These are phyloP conservation scores for Capsicum rhomboideum DNA, from an alignment of 257 asterid genomes.

Conservation along the genomic window DNA sequence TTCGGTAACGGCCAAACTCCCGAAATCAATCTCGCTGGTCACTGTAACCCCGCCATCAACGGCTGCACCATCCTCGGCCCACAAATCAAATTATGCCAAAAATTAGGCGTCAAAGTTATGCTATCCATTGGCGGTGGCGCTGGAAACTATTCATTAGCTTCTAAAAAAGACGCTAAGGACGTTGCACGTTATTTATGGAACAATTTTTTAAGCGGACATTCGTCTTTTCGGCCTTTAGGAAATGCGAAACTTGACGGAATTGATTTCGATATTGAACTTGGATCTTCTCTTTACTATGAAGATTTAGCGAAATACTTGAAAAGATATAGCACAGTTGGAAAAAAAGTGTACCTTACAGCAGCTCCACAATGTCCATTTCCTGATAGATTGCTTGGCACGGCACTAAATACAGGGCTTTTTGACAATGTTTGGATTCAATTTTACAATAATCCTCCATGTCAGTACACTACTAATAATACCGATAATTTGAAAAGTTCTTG, in stretches of 20 bases:
- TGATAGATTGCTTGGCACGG: constrained; percentile 20
- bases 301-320: constrained; percentile 6
- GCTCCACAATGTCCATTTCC: constrained; percentile 54
- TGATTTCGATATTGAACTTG: constrained; percentile 8
- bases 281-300: constrained; percentile 1
- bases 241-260: background rate
- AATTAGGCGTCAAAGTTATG: constrained; percentile 13
- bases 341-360: constrained; percentile 33
- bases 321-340: background rate
- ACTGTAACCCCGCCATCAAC: constrained; percentile 19
- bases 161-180: background rate
- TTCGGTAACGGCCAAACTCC: constrained; percentile 49
- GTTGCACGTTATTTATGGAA: constrained; percentile 4
- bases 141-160: constrained; percentile 2
- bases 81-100: constrained; percentile 16
- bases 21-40: constrained; percentile 52
- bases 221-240: constrained; percentile 5
- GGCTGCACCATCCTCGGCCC: constrained; percentile 12
- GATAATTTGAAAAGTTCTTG: constrained; percentile 25
- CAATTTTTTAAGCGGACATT: background rate
- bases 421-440: constrained; percentile 58
- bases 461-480: constrained; percentile 14
- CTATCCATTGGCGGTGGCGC: constrained; percentile 8
- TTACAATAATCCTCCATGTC: constrained; percentile 43
- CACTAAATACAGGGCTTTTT: constrained; percentile 34